Percentiles rank a stretch among this genome's conserved stretches.
These are phyloP conservation scores for Gynochthodes officinalis DNA, from an alignment of 257 asterid genomes.

Conservation along the genomic window DNA sequence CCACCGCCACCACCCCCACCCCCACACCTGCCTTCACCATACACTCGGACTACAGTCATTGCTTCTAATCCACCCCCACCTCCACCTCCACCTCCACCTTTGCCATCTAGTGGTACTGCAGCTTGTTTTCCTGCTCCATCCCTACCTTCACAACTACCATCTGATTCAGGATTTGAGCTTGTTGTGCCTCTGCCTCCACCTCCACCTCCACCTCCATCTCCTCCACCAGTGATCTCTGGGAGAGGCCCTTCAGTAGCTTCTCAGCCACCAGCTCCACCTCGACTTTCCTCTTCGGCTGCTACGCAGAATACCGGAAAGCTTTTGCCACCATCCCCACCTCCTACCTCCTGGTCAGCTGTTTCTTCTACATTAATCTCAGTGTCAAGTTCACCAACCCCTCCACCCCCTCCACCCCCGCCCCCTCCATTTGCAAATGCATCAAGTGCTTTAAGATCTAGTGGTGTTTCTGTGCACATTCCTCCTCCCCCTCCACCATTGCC, in stretches of 20 bases:
- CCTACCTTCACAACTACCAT: too few relatives aligned
- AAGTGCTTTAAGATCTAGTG: conserved; percentile 14
- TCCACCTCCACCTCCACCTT: conserved; percentile 6
- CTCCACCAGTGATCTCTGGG: background rate
- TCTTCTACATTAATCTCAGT: conserved; percentile 18
- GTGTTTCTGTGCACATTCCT: conserved; percentile 15
- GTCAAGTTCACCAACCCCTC: conserved; percentile 16
- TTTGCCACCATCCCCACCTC: conserved; percentile 46
- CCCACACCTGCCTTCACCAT: conserved; percentile 20
- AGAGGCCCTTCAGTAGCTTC: conserved; percentile 8
- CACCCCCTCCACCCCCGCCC: conserved; percentile 26
- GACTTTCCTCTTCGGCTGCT: conserved; percentile 27
- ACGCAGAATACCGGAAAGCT: conserved; percentile 28
- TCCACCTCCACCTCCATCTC: conserved; percentile 13
- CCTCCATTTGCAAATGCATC: conserved; percentile 27
- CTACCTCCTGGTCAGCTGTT: conserved; percentile 41
- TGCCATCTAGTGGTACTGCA: too few relatives aligned
- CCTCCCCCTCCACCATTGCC: conserved; percentile 37
- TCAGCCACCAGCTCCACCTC: conserved; percentile 26
- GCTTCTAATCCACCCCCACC: conserved; percentile 22
- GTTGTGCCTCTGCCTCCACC: conserved; percentile 13
- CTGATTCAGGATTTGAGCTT: too few relatives aligned
- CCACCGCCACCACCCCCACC: conserved; percentile 20
- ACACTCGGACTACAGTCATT: conserved; percentile 15
- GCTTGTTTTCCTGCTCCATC: too few relatives aligned